Evolutionary conservation across 140 eudicot genomes (phyloP), one percentile per base, ranked within the genome.

Genomic region (Cichorium intybus): DNA sequence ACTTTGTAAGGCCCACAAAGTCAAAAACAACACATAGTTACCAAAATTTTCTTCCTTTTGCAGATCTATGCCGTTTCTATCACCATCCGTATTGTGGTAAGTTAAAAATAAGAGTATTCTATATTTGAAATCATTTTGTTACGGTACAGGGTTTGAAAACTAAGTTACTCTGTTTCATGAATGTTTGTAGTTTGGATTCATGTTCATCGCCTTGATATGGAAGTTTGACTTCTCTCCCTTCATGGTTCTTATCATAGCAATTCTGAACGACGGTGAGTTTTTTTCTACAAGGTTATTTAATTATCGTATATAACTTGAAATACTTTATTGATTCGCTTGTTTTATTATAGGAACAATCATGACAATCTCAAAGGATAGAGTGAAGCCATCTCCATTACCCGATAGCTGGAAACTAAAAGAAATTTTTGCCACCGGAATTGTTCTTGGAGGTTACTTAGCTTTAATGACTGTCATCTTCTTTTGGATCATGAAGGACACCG

Each of bases 61-160:
- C 96, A 90, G 97, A 90, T 90, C 52, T 90, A 90, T 69, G 97
- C 97, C 7, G 97, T 90, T 37, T 90, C 97, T 62, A 90, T 90
- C 83, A 90, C 97, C 64, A 90, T 90, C 68, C 96, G 97, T 87
- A 90, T 90, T 35, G 97, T 90, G 90, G 93, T 85, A 81, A 53
- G 93, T 85, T 72, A 46, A 35, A 35, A 23, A 18, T 45, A 29
- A 7, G 14, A 35, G 5, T 27, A 27, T 27, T 27, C 3, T 4
- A 12, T 4, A 24, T 51, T 4, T 43, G 50, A 23, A 34, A 34
- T 9, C 47, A 28, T 35, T 10, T 18, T 34, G 37, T 46, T 57
- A 7, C 1, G 22, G 3, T 16, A 7, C 26, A 8, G 17, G 1
- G 20, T 6, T 11, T 5, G 7, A 23, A 18, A 12, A 0, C 57